Evolutionary conservation across 2,329 filamentous ascomycete species (phyloP).

Genomic region (Blastomyces gilchristii): DNA sequence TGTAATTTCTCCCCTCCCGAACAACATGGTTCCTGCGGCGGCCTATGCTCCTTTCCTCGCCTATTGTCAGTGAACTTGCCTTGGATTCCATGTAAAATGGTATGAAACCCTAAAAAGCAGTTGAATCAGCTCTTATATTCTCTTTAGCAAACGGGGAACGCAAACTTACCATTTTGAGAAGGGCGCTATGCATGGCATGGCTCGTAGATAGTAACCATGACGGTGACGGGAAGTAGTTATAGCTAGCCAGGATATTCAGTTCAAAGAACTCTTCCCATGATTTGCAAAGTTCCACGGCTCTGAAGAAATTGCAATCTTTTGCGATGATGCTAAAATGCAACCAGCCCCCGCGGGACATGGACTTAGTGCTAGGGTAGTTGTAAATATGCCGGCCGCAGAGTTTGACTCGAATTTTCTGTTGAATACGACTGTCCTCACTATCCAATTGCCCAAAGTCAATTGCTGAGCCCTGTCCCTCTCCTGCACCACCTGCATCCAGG

Average conservation of each 20-base stretch:
- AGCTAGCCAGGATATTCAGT: conserved; percentile 36
- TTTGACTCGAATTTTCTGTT: conserved; percentile 35
- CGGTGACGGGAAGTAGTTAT: conserved; percentile 40
- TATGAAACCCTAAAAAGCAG: conserved; percentile 25
- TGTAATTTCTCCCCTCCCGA: conserved; percentile 32
- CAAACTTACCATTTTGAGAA: conserved; percentile 30
- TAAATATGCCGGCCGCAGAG: conserved; percentile 42
- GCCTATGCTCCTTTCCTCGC: conserved; percentile 12
- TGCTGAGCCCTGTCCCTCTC: conserved; percentile 14
- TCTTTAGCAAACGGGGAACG: neutral
- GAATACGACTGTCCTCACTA: conserved; percentile 18
- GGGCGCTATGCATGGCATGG: conserved; percentile 30
- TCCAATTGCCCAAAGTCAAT: conserved; percentile 32
- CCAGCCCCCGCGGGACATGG: conserved; percentile 41
- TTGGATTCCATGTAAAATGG: conserved; percentile 27
- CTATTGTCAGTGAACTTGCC: conserved; percentile 26
- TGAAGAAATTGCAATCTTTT: conserved; percentile 38
- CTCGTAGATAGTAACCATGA: conserved; percentile 32
- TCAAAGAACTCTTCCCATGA: conserved; percentile 45
- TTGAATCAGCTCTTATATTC: conserved; percentile 13
- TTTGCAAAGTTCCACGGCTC: conserved; percentile 40
- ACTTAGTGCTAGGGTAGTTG: conserved; percentile 42
- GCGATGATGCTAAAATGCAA: conserved; percentile 43
- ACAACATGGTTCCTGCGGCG: conserved; percentile 21
- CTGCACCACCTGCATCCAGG: conserved; percentile 5